Conservation (phyloP, 2,329 filamentous ascomycete genomes). For the Alternaria solani region DNA sequence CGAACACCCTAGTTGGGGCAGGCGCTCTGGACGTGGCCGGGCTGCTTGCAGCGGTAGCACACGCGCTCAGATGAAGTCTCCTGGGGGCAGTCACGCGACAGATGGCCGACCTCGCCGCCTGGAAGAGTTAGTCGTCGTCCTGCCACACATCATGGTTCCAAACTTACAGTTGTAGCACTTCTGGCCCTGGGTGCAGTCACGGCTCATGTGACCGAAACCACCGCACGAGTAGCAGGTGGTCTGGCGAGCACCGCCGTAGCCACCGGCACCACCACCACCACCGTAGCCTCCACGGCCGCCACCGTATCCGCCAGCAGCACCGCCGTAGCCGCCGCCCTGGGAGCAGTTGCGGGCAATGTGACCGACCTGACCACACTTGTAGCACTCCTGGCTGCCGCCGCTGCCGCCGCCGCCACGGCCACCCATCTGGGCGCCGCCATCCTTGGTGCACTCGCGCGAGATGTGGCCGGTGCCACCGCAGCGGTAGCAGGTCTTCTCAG, state of each 20-base stretch:
- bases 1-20: constrained; percentile 77
- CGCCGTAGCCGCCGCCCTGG: constrained; percentile 61
- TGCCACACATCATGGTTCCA: neutral
- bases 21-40: constrained; percentile 89
- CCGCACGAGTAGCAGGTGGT: constrained; percentile 96
- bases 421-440: constrained; percentile 59
- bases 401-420: constrained; percentile 55
- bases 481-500: constrained; percentile 79
- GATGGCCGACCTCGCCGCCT: constrained; percentile 87
- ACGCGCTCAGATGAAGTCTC: constrained; percentile 91
- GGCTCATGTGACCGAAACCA: constrained; percentile 95
- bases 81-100: constrained; percentile 94
- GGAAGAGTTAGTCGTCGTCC: constrained; percentile 33
- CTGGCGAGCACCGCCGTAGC: constrained; percentile 53
- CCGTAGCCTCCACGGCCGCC: constrained; percentile 55
- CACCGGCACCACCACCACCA: constrained; percentile 52
- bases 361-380: constrained; percentile 97
- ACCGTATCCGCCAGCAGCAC: constrained; percentile 56
- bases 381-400: constrained; percentile 72
- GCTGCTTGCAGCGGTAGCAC: constrained; percentile 94
- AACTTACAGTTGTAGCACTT: constrained; percentile 98
- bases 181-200: constrained; percentile 98
- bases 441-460: constrained; percentile 78
- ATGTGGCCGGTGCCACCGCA: constrained; percentile 88
- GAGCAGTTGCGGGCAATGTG: constrained; percentile 95